These are phyloP conservation scores for Tillandsia leiboldiana DNA, from an alignment of 176 grass and related monocot species.

Conservation along the genomic window DNA sequence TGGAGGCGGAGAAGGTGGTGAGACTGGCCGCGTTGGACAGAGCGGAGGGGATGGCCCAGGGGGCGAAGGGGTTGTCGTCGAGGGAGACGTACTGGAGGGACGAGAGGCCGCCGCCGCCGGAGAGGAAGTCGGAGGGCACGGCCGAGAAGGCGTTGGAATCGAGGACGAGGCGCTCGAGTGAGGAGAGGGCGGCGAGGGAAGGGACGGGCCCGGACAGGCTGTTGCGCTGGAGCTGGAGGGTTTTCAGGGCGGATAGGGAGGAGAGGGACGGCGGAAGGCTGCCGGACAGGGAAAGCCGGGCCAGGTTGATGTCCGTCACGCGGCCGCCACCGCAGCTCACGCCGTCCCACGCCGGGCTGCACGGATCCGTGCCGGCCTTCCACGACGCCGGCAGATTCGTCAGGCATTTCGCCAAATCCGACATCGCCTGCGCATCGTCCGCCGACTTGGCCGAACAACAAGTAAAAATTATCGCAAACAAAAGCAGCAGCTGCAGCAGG, in stretches of 20 bases:
- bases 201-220: slow-evolving; percentile 12
- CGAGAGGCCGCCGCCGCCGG: slow-evolving; percentile 11
- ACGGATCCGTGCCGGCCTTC: slow-evolving; percentile 28
- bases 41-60: slow-evolving; percentile 3
- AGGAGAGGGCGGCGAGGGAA: slow-evolving; percentile 4
- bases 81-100: slow-evolving; percentile 1
- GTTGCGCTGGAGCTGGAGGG: slow-evolving; percentile 16
- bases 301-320: slow-evolving; percentile 55
- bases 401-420: slow-evolving; percentile 41
- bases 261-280: background rate
- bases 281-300: slow-evolving; percentile 4
- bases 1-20: slow-evolving; percentile 2
- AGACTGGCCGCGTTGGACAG: background rate
- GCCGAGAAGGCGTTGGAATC: slow-evolving; percentile 17
- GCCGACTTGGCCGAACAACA: slow-evolving; percentile 20
- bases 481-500: background rate
- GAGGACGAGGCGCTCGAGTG: slow-evolving; percentile 3
- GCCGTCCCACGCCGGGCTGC: slow-evolving; percentile 26
- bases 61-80: slow-evolving; percentile 16
- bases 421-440: slow-evolving; percentile 42
- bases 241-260: background rate
- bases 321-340: slow-evolving; percentile 29
- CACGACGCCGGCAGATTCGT: slow-evolving; percentile 32
- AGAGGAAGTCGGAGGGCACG: slow-evolving; percentile 17
- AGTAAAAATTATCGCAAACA: background rate